These are phyloP conservation scores for Candida fluviatilis DNA, from an alignment of 805 yeast species.

Conservation along the genomic window DNA sequence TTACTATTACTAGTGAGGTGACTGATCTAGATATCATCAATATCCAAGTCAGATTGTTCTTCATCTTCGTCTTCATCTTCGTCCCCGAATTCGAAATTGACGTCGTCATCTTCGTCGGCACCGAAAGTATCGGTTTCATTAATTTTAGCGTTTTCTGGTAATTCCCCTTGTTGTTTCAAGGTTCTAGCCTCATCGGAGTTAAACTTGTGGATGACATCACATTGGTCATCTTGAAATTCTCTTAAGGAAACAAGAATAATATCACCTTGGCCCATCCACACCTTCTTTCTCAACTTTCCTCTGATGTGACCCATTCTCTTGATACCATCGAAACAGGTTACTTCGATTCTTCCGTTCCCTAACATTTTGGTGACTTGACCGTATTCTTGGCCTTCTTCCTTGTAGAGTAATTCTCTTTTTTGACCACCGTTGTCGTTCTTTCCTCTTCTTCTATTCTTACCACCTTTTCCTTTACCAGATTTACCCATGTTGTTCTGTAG, in stretches of 20 bases:
- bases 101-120: constrained; percentile 94
- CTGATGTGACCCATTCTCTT: constrained; percentile 97
- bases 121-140: constrained; percentile 97
- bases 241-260: constrained; percentile 92
- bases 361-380: constrained; percentile 98
- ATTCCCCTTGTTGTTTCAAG: constrained; percentile 90
- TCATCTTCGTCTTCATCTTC: constrained; percentile 78
- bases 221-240: constrained; percentile 97
- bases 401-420: constrained; percentile 88
- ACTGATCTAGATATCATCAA: constrained; percentile 79
- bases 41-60: constrained; percentile 70
- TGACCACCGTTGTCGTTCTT: constrained; percentile 89
- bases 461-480: constrained; percentile 76
- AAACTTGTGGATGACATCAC: constrained; percentile 96
- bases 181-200: constrained; percentile 98
- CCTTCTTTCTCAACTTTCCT: constrained; percentile 98
- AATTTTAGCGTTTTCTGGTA: constrained; percentile 95
- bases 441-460: constrained; percentile 96
- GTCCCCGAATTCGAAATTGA: constrained; percentile 96
- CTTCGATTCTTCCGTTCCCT: constrained; percentile 97
- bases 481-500: constrained; percentile 56
- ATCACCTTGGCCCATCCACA: constrained; percentile 99
- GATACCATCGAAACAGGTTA: constrained; percentile 88
- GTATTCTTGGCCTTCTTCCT: constrained; percentile 97
- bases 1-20: too few relatives aligned